These are phyloP conservation scores for Cardamine occulta DNA, from an alignment of 345 rosid genomes.

Conservation along the genomic window DNA sequence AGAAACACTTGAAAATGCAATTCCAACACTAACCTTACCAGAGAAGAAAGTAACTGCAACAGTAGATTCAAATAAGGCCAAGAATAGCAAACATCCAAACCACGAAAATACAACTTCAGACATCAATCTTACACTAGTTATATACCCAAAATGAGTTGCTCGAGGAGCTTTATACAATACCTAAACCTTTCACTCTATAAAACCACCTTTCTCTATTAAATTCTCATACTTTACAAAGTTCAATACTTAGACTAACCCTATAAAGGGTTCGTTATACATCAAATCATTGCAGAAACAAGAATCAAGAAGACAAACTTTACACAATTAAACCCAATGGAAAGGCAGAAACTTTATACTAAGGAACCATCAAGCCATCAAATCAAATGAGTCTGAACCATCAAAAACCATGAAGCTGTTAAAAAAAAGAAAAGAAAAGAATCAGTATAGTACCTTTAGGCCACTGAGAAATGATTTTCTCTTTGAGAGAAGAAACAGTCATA, in stretches of 20 bases:
- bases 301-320: not conserved
- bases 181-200: constrained; percentile 16
- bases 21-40: constrained; percentile 21
- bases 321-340: constrained; percentile 4
- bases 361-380: constrained; percentile 12
- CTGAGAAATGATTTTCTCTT: constrained; percentile 61
- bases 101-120: constrained; percentile 6
- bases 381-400: not conserved
- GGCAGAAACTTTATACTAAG: not conserved
- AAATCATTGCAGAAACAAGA: constrained; percentile 19
- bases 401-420: not conserved
- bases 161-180: constrained; percentile 3
- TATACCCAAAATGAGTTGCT: constrained; percentile 1
- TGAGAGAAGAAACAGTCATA: constrained; percentile 65
- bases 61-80: constrained; percentile 10
- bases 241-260: not conserved
- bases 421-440: not conserved
- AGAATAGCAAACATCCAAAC: constrained; percentile 6
- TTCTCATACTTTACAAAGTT: constrained; percentile 26
- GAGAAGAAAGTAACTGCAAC: not conserved
- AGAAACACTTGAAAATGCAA: constrained; percentile 24
- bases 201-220: constrained; percentile 6
- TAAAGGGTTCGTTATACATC: not conserved
- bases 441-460: constrained; percentile 61
- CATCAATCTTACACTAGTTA: constrained; percentile 8